phyloP scores from a whole-genome alignment of 2,329 filamentous ascomycete genomes.

The Samsoniella hepiali region DNA sequence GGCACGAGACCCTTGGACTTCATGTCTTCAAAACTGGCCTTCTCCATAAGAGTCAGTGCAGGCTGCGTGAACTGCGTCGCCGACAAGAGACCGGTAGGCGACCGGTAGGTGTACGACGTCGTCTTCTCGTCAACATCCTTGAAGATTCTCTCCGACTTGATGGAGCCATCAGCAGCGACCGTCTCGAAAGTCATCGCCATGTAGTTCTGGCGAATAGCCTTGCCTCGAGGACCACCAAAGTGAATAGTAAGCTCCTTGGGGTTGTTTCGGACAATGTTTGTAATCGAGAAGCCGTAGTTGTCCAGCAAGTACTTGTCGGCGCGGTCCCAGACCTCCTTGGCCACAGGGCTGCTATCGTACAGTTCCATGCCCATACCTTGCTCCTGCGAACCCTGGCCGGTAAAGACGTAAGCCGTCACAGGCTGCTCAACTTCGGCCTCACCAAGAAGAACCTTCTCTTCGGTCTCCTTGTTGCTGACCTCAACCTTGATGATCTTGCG shows the following conservation, averaged over 20 bases:
- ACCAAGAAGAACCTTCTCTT: constrained; percentile 92
- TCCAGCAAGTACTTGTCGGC: constrained; percentile 98
- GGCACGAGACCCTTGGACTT: constrained; percentile 94
- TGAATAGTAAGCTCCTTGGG: constrained; percentile 98
- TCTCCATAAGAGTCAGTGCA: constrained; percentile 97
- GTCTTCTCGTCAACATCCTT: constrained; percentile 94
- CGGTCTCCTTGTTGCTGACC: constrained; percentile 89
- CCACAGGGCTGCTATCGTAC: constrained; percentile 88
- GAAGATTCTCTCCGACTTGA: constrained; percentile 99
- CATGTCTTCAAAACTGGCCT: constrained; percentile 99
- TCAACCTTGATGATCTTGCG: constrained; percentile 99
- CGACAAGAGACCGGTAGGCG: constrained; percentile 88
- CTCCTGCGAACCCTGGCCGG: constrained; percentile 96
- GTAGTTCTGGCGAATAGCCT: constrained; percentile 97
- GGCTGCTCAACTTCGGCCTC: constrained; percentile 98
- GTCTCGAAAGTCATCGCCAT: constrained; percentile 99
- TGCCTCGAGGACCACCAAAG: constrained; percentile 94
- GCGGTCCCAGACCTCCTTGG: constrained; percentile 95
- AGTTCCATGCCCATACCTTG: constrained; percentile 99
- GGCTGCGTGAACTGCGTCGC: constrained; percentile 99
- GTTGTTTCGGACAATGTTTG: constrained; percentile 99
- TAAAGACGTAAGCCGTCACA: constrained; percentile 95
- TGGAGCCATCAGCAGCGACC: constrained; percentile 83
- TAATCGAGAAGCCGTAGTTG: constrained; percentile 97
- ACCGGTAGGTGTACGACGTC: constrained; percentile 94